Evolutionary conservation across 805 yeast genomes (phyloP), one percentile per base, ranked within the genome.

Genomic region (Cyberlindnera suaveolens): DNA sequence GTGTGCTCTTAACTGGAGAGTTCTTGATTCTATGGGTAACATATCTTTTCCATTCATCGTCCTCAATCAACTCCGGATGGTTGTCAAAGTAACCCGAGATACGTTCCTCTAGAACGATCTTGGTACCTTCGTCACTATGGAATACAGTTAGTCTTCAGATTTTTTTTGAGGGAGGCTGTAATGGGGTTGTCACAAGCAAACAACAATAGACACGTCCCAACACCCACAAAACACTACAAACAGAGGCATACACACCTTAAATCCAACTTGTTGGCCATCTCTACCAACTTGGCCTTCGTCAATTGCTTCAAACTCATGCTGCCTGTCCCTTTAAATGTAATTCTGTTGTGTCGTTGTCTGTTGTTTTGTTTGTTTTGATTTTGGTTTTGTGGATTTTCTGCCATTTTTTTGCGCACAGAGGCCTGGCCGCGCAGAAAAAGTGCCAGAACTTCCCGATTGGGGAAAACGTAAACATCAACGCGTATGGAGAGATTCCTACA

Each of bases 281-380:
- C 58, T 42, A 62, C 60, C 40, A 70, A 61, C 18, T 62, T 62
- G 29, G 58, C 54, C 57, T 70, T 70, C 42, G 60, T 65, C 57
- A 68, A 48, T 38, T 54, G 52, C 44, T 60, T 56, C 47, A 68
- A 57, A 50, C 64, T 62, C 63, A 62, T 61, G 35, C 30, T 39
- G 20, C 39, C 27, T 16, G n/a, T 33, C 31, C 11, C 13, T 33
- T 27, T 26, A 26, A 20, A 2, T 15, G n/a, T 36, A 16, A 4
- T 17, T 38, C 11, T 20, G 39, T 29, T 27, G 27, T 36, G 33
- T 19, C 33, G 39, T 41, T 40, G 19, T 29, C 44, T 14, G 36
- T 39, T 41, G 15, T 39, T 35, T 40, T 39, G 26, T 40, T 32
- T 44, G 41, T 44, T 38, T 38, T 42, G 35, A 17, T 41, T 40